phyloP scores from a whole-genome alignment of 768 basidiomycete species.

The Lactarius sp. region DNA sequence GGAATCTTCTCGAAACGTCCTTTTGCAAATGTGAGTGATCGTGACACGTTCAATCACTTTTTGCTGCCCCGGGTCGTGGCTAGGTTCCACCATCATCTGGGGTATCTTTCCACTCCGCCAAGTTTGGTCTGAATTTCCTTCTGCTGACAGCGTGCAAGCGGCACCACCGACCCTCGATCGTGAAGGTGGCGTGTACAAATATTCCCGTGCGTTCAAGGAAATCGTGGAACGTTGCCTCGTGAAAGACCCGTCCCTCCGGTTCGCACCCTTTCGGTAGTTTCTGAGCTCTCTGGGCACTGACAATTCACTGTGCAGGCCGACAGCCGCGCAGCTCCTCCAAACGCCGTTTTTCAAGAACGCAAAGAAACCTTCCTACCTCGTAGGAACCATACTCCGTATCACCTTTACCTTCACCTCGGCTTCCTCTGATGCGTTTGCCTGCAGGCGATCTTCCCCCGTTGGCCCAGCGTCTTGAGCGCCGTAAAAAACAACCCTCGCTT shows the following conservation, averaged over 20 bases:
- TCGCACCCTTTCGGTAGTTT: constrained; percentile 8
- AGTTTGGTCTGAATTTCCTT: background rate
- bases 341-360: constrained; percentile 74
- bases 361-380: constrained; percentile 75
- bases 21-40: constrained; percentile 61
- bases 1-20: constrained; percentile 65
- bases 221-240: constrained; percentile 75
- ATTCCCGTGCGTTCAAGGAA: constrained; percentile 78
- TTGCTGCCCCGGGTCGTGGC: background rate
- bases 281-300: background rate
- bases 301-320: constrained; percentile 49
- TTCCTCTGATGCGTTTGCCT: background rate
- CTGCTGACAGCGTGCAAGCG: constrained; percentile 57
- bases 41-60: background rate
- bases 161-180: constrained; percentile 74
- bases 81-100: background rate
- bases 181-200: constrained; percentile 64
- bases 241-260: constrained; percentile 82
- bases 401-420: background rate
- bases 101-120: background rate
- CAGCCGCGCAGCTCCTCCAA: constrained; percentile 70
- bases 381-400: constrained; percentile 65
- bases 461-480: constrained; percentile 65
- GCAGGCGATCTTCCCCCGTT: constrained; percentile 68
- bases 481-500: constrained; percentile 37